Conservation (phyloP, 139 green algal species). For the Ettlia oleoabundans region DNA sequence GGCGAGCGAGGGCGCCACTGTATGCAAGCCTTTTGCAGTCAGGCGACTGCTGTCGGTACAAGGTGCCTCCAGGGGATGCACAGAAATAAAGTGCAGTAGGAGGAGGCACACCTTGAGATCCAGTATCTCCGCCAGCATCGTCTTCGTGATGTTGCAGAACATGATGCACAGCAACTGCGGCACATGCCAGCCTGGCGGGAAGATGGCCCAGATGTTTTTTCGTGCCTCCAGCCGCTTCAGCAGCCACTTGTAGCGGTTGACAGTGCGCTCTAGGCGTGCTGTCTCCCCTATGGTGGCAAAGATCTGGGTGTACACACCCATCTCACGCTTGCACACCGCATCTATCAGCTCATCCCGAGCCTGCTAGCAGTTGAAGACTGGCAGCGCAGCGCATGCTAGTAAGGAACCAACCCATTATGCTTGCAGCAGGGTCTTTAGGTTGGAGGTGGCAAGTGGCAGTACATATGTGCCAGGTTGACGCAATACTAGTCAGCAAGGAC, state of each 20-base stretch:
- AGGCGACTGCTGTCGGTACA: too few species aligned
- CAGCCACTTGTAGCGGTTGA: slow-evolving; percentile 90
- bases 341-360: slow-evolving; percentile 91
- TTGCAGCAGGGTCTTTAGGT: too few species aligned
- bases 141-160: slow-evolving; percentile 96
- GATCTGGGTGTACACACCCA: slow-evolving; percentile 87
- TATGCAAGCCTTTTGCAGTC: too few species aligned
- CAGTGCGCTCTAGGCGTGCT: slow-evolving; percentile 87
- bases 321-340: slow-evolving; percentile 86
- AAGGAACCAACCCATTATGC: too few species aligned
- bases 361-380: slow-evolving; percentile 2
- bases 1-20: too few species aligned
- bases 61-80: too few species aligned
- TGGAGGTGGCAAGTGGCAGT: too few species aligned
- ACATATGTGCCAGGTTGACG: too few species aligned
- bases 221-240: slow-evolving; percentile 50
- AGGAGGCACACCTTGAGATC: slow-evolving; percentile 52
- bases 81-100: slow-evolving; percentile 40
- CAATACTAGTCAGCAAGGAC: too few species aligned
- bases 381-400: background rate
- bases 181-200: slow-evolving; percentile 89
- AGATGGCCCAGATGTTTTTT: slow-evolving; percentile 86
- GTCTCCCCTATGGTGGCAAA: slow-evolving; percentile 81
- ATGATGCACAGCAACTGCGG: slow-evolving; percentile 89
- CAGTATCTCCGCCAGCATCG: slow-evolving; percentile 86